Evolutionary conservation across 306 rosid species (phyloP).

Genomic region (Acacia melanoxylon): DNA sequence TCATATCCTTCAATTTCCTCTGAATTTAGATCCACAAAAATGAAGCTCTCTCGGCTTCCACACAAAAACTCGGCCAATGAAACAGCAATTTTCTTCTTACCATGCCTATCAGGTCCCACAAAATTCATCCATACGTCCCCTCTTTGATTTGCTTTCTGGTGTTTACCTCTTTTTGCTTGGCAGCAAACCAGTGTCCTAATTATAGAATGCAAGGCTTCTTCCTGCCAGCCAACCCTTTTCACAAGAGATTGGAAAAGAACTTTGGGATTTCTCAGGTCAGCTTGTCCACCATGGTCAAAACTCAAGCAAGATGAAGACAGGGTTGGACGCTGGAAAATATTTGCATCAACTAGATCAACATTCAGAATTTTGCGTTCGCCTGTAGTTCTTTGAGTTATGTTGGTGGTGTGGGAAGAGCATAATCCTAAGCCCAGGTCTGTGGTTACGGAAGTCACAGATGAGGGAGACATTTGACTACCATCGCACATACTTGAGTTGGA

Average conservation of each 20-base stretch:
- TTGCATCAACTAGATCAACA: slow-evolving; percentile 51
- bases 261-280: slow-evolving; percentile 63
- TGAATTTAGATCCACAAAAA: slow-evolving; percentile 63
- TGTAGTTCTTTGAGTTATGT: slow-evolving; percentile 42
- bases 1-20: slow-evolving; percentile 54
- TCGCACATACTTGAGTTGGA: slow-evolving; percentile 72
- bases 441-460: slow-evolving; percentile 79
- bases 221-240: slow-evolving; percentile 77
- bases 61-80: slow-evolving; percentile 69
- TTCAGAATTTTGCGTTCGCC: slow-evolving; percentile 18
- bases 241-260: slow-evolving; percentile 58
- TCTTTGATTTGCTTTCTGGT: slow-evolving; percentile 40
- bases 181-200: slow-evolving; percentile 52
- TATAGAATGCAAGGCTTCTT: slow-evolving; percentile 61
- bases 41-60: slow-evolving; percentile 58
- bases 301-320: slow-evolving; percentile 62
- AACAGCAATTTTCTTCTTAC: slow-evolving; percentile 70
- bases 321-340: slow-evolving; percentile 39
- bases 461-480: slow-evolving; percentile 66
- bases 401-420: slow-evolving; percentile 51
- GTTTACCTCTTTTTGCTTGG: slow-evolving; percentile 42
- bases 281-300: slow-evolving; percentile 47
- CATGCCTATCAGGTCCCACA: slow-evolving; percentile 73
- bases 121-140: slow-evolving; percentile 81
- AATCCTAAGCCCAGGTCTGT: slow-evolving; percentile 86